Evolutionary conservation across 108 stramenopile species (phyloP).

Genomic region (Fistulifera pelliculosa): DNA sequence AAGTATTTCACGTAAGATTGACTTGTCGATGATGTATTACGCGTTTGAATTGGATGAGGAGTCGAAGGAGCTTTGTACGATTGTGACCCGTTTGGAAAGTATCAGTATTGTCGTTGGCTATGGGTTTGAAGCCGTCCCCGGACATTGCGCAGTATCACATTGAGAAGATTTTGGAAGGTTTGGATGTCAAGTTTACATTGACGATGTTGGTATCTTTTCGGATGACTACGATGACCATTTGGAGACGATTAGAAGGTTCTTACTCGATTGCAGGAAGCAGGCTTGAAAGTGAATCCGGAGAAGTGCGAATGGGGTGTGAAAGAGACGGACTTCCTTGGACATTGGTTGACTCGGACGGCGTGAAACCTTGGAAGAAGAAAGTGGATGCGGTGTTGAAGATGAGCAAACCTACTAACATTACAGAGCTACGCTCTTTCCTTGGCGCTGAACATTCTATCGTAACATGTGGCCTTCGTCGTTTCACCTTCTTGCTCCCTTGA

Average conservation of each 20-base stretch:
- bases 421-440: constrained; percentile 29
- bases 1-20: constrained; percentile 31
- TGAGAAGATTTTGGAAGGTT: constrained; percentile 10
- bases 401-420: constrained; percentile 10
- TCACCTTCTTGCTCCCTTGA: constrained; percentile 28
- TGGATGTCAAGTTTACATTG: constrained; percentile 8
- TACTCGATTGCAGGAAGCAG: constrained; percentile 11
- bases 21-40: constrained; percentile 39
- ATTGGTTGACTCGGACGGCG: constrained; percentile 39
- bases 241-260: background rate
- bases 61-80: constrained; percentile 15
- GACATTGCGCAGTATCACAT: constrained; percentile 33
- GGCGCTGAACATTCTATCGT: constrained; percentile 39
- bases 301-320: constrained; percentile 34
- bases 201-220: constrained; percentile 11
- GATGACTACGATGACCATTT: background rate
- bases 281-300: constrained; percentile 32
- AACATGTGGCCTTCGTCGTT: constrained; percentile 19
- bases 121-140: constrained; percentile 21
- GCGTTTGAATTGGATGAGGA: constrained; percentile 11
- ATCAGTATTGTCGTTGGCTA: constrained; percentile 24
- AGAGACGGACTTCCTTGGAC: constrained; percentile 38
- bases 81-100: constrained; percentile 34
- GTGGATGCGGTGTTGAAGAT: constrained; percentile 22
- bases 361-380: constrained; percentile 34